Evolutionary conservation across 1,284 basidiomycete species (phyloP), one percentile per base, ranked within the genome.

Genomic region (Trichosporon faecale): DNA sequence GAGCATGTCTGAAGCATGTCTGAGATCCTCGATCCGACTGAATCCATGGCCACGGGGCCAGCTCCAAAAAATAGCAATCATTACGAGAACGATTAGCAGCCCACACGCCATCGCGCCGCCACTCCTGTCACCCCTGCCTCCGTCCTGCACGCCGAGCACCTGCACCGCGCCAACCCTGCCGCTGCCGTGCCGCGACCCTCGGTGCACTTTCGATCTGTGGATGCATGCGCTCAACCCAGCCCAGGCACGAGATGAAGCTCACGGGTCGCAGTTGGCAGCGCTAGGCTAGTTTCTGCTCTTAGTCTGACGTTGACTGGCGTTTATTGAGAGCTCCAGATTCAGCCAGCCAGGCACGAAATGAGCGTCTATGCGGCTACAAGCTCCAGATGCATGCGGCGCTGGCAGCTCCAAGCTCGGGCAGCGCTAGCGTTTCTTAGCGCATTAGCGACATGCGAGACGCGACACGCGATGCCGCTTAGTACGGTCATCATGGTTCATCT

Each of bases 21-120:
- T 44, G 40, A 44, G 40, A 44, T 44, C 33, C 40, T 44, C 18
- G 18, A 44, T 44, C 40, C 37, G 5, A n/a, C 18, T 44, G 40
- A 44, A 44, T 44, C 40, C 40, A 44, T 44, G 40, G 40, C 40
- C 23, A 25, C 8, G 23, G 49, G 49, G 7, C 21, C 49, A 52
- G 49, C 49, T 52, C 49, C 49, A 52, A 25, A 52, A 52, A 52
- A 52, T 52, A 52, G 49, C 49, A 52, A 52, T 46, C 49, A 52
- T 52, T 52, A 52, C 49, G 49, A 52, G 49, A 52, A 52, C n/a
- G 49, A 25, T 25, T 52, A 52, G 49, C 49, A 44, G 40, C 40
- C 40, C 40, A 18, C 40, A 44, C 40, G 40, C 40, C 40, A 44
- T 52, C 49, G 6, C 12, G n/a, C 18, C 44, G 44, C 44, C 44